Base-by-base conservation (phyloP, 805 yeast species). In the Clavispora asparagi region DNA sequence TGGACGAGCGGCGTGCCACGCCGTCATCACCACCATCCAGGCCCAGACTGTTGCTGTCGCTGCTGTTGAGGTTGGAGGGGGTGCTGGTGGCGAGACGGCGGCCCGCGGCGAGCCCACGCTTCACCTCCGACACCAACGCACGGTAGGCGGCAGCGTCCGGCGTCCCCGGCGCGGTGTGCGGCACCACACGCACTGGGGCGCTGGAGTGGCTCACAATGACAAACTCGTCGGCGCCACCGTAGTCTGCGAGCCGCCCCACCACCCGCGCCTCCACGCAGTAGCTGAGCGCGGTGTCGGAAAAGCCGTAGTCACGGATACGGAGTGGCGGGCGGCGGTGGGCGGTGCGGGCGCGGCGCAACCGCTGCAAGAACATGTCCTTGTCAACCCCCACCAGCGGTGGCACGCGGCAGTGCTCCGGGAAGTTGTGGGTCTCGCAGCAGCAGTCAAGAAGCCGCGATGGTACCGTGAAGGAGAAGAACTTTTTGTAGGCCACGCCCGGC, bases 381-480 rank as follows among this genome's bases (percentile, higher is more conserved):
- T 60, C 60, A 37, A 60, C 50, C 9, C 67, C 67, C 2, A 63
- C 44, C 13, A 60, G 49, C 7, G 67, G 66, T 10, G 55, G 46
- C 41, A 59, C 45, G 44, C 52, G 51, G 39, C 61, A 55, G 49
- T 63, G 67, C 23, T 47, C 36, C n/a, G 57, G 56, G 32, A 62
- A 48, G 30, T 50, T 53, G 44, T 63, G 67, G 10, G 48, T 29
- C 38, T 59, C 64, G 39, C 67, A 63, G 9, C 64, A 59, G 41
- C 64, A 59, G 45, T 63, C 67, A 48, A 63, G 55, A 25, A 63
- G 56, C 48, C 55, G 55, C 9, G 62, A 67, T 0, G 76, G 76
- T 12, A 71, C 42, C 40, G 61, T 65, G 55, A 71, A 71, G 8
- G 68, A 60, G 53, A 70, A 71, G 50, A 68, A 70, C 50, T 68